Conservation (phyloP, 352 stramenopile genomes). For the Globisporangium polare region DNA sequence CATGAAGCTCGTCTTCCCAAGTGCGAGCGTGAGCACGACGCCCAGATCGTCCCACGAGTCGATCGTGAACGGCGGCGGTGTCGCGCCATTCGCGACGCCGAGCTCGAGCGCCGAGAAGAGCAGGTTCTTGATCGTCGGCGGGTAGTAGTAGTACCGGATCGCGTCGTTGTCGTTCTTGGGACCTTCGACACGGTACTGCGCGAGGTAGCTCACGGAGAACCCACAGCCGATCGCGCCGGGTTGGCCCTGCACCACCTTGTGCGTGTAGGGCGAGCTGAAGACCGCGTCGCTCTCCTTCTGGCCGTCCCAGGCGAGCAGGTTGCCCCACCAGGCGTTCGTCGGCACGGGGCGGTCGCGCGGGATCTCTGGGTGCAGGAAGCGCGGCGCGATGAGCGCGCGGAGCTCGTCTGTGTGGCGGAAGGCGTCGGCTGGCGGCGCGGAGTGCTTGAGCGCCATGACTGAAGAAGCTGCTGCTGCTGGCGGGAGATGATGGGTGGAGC, state of each 20-base stretch:
- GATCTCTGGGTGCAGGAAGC: constrained; percentile 28
- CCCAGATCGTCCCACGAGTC: constrained; percentile 76
- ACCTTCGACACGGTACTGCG: constrained; percentile 65
- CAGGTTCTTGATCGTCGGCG: constrained; percentile 69
- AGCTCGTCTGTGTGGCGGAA: constrained; percentile 51
- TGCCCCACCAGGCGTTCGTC: constrained; percentile 86
- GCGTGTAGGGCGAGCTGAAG: constrained; percentile 69
- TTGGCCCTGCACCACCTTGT: constrained; percentile 40
- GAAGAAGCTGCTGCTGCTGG: constrained; percentile 1
- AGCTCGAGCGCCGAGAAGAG: constrained; percentile 63
- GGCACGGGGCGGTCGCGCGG: constrained; percentile 39
- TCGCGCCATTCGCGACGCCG: constrained; percentile 5
- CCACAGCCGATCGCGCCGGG: constrained; percentile 35
- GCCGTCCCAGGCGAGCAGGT: constrained; percentile 62
- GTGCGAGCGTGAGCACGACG: constrained; percentile 41
- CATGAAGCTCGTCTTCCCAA: constrained; percentile 17
- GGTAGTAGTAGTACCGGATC: constrained; percentile 84
- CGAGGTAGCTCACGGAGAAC: constrained; percentile 63
- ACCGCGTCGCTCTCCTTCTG: constrained; percentile 61
- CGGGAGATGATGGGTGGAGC: not conserved
- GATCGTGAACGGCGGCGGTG: constrained; percentile 31
- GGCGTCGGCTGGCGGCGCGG: constrained; percentile 27
- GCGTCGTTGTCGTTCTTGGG: constrained; percentile 75
- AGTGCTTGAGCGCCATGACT: constrained; percentile 15
- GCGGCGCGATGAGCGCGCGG: constrained; percentile 43